Conservation (phyloP, 2,329 filamentous ascomycete species). For the Pseudogymnoascus sp. region DNA sequence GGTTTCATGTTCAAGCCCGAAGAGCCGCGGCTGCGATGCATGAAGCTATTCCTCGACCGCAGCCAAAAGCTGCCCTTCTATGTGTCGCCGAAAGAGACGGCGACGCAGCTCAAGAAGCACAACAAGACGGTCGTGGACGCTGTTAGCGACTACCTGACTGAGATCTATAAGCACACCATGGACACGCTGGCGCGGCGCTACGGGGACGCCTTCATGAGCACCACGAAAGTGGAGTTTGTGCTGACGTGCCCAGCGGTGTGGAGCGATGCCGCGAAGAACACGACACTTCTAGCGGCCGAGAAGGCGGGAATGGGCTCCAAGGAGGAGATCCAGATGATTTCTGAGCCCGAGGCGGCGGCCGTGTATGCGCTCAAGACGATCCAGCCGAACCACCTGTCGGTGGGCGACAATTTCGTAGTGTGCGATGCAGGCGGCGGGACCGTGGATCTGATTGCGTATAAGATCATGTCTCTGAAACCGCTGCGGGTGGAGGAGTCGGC, state of each 20-base stretch:
- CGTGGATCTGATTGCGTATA: conserved; percentile 74
- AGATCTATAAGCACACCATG: conserved; percentile 71
- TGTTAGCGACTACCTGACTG: conserved; percentile 70
- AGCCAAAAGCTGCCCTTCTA: conserved; percentile 76
- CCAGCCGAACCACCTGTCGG: conserved; percentile 63
- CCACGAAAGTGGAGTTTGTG: conserved; percentile 69
- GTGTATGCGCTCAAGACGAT: conserved; percentile 75
- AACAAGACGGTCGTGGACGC: conserved; percentile 73
- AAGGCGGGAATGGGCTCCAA: conserved; percentile 68
- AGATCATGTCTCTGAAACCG: conserved; percentile 65
- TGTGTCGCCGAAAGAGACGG: conserved; percentile 69
- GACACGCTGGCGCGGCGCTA: conserved; percentile 67
- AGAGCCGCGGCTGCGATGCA: conserved; percentile 67
- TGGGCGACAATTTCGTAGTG: conserved; percentile 55
- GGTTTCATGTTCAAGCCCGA: conserved; percentile 77
- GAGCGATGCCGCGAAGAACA: conserved; percentile 80
- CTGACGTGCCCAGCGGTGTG: conserved; percentile 77
- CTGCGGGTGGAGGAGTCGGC: conserved; percentile 70
- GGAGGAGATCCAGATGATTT: conserved; percentile 68
- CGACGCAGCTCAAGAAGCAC: conserved; percentile 64
- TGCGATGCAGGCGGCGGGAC: conserved; percentile 52
- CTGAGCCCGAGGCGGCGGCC: conserved; percentile 71
- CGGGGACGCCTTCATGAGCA: conserved; percentile 68
- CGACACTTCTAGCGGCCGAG: conserved; percentile 69
- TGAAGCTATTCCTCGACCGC: conserved; percentile 77